Base-by-base conservation (phyloP, 345 rosid genomes). In the Corchorus olitorius region DNA sequence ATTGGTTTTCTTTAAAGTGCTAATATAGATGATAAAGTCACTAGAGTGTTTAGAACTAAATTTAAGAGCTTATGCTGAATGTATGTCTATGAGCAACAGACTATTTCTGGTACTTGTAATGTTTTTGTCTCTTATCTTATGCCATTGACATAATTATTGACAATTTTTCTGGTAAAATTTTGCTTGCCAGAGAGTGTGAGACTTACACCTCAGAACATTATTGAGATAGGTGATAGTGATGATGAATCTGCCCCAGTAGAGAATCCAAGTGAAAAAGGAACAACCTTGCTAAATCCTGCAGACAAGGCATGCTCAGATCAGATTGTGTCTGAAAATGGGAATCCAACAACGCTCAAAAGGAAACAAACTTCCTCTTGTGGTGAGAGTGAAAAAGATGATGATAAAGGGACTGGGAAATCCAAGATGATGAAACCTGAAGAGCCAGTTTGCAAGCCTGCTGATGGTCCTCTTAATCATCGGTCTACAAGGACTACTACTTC, bases 141-240 rank as follows among this genome's bases (percentile, higher is more conserved):
- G 27, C 7, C 37, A 58, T 11, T 4, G 14, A 19, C 10, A 41
- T 19, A 27, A n/a, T 65, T n/a, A 14, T 62, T 34, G 16, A 35
- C 45, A 62, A 62, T 62, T 41, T 65, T 27, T 48, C 27, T 20
- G 2, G 33, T 65, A 43, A 58, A 15, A 22, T 9, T 12, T 37
- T 72, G 34, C 52, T 17, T 72, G 17, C 8, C 77, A 83, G 85
- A 72, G 37, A 39, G 37, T 48, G 60, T 41, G 72, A 73, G 52
- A 52, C 63, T 41, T 65, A 54, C 67, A 33, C 34, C 69, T 41
- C 43, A 34, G 74, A 72, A 34, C 8, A 9, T 81, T 72, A 54
- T 89, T 12, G 76, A 65, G 76, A 77, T 85, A 17, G 41, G 14
- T 16, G 89, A 89, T 41, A 79, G 81, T 49, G 87, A 81, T 65